These are phyloP conservation scores for Penicillium steckii DNA, from an alignment of 495 filamentous ascomycete species.

Conservation along the genomic window DNA sequence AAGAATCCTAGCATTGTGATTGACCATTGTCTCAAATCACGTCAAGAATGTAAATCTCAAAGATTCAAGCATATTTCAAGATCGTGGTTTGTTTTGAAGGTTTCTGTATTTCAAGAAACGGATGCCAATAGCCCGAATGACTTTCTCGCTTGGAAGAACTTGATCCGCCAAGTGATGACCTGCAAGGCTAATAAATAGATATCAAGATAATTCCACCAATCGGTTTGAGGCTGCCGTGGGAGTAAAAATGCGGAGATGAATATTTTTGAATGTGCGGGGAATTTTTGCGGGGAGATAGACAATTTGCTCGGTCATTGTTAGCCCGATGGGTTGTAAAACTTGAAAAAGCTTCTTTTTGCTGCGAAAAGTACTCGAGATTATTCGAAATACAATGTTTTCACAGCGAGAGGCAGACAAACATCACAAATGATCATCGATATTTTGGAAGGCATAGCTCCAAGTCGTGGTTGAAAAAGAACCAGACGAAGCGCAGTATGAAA, in stretches of 20 bases:
- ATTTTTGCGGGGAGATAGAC: constrained; percentile 7
- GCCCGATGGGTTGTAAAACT: constrained; percentile 7
- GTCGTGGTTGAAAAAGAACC: too few species aligned
- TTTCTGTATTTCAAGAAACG: not conserved
- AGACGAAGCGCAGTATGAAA: too few species aligned
- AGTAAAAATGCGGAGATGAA: not conserved
- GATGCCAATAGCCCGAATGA: not conserved
- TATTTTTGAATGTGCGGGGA: constrained; percentile 21
- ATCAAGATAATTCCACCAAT: constrained; percentile 7
- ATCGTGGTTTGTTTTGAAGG: not conserved
- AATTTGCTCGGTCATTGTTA: constrained; percentile 18
- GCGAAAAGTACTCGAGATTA: not conserved
- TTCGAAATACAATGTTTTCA: not conserved
- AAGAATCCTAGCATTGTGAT: constrained; percentile 6
- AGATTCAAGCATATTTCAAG: not conserved
- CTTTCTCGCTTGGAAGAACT: not conserved
- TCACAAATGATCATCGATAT: too few species aligned
- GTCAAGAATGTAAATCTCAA: not conserved
- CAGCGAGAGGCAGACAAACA: too few species aligned
- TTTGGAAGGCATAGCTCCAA: too few species aligned
- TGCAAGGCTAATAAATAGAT: not conserved
- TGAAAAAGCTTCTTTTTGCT: not conserved
- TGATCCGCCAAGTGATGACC: not conserved
- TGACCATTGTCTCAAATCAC: not conserved
- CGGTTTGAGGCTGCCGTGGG: not conserved